phyloP scores from a whole-genome alignment of 371 early-diverging fungal species.

The Dichotomocladium elegans region DNA sequence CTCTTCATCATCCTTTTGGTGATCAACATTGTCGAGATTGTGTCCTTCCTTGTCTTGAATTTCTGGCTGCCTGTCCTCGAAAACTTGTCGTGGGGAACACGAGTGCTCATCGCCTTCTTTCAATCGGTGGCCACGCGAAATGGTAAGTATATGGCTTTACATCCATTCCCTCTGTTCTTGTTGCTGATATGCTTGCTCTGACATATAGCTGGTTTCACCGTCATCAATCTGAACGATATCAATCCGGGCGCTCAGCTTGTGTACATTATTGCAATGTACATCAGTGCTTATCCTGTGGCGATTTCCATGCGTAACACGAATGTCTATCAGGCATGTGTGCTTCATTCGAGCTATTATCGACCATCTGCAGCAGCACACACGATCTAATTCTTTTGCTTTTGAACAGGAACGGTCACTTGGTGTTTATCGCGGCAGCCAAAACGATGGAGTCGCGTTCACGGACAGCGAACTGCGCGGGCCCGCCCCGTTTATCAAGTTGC shows the following conservation, averaged over 20 bases:
- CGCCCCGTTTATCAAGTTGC: conserved; percentile 17
- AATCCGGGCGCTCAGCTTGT: conserved; percentile 42
- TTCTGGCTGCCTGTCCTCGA: conserved; percentile 35
- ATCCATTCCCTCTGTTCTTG: background rate
- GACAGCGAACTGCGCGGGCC: conserved; percentile 6
- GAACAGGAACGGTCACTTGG: conserved; percentile 40
- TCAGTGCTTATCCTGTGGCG: conserved; percentile 46
- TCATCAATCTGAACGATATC: conserved; percentile 25
- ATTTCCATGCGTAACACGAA: conserved; percentile 49
- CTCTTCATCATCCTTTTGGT: conserved; percentile 24
- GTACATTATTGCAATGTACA: conserved; percentile 49
- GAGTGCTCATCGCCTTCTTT: conserved; percentile 32
- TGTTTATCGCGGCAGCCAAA: conserved; percentile 26
- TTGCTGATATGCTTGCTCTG: background rate
- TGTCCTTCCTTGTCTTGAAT: conserved; percentile 27
- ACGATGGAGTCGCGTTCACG: conserved; percentile 14
- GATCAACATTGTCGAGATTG: conserved; percentile 29
- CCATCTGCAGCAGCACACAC: conserved; percentile 7
- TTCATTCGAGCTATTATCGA: background rate
- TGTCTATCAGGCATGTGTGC: conserved; percentile 32
- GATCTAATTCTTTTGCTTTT: too few species aligned
- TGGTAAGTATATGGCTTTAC: conserved; percentile 14
- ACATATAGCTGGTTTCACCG: conserved; percentile 35
- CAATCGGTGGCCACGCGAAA: conserved; percentile 41
- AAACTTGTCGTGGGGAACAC: conserved; percentile 22